phyloP scores from a whole-genome alignment of 208 protist species.

The Trypanosoma platydactyli region DNA sequence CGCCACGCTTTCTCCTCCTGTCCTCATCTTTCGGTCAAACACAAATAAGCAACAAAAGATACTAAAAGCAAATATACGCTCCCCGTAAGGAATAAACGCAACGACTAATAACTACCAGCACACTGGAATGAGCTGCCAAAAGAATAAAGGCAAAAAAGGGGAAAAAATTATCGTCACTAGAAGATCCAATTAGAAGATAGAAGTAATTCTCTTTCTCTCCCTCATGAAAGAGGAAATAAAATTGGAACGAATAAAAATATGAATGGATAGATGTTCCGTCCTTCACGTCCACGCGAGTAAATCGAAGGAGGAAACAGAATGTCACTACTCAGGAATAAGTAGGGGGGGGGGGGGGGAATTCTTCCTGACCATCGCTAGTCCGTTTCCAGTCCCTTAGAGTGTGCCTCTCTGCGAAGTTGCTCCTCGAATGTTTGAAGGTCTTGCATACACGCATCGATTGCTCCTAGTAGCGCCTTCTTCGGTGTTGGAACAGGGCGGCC shows the following conservation, averaged over 20 bases:
- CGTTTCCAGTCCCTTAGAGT: conserved; percentile 55
- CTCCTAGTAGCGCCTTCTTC: conserved; percentile 73
- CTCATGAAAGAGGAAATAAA: no score
- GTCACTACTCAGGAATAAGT: no score
- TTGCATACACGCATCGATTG: conserved; percentile 72
- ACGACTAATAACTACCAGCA: neutral
- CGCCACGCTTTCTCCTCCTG: neutral
- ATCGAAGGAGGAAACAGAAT: no score
- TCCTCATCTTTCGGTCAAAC: neutral
- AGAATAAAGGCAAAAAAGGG: conserved; percentile 6
- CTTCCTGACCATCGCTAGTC: conserved; percentile 11
- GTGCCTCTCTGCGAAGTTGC: conserved; percentile 62
- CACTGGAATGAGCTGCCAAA: neutral
- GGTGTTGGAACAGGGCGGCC: conserved; percentile 60
- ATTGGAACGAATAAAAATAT: no score
- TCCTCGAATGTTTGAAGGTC: conserved; percentile 83
- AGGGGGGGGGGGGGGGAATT: no score
- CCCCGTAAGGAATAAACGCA: neutral
- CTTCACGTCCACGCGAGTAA: no score
- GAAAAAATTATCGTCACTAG: neutral
- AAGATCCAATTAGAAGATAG: conserved; percentile 1
- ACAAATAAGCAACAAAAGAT: neutral
- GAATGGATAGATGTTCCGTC: no score
- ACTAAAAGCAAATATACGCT: neutral
- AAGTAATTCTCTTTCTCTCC: no score